A percentile compares a stretch with the other conserved stretches of the same genome.
Conservation (phyloP, 2,329 filamentous ascomycete genomes). For the Sporothrix globosa region DNA sequence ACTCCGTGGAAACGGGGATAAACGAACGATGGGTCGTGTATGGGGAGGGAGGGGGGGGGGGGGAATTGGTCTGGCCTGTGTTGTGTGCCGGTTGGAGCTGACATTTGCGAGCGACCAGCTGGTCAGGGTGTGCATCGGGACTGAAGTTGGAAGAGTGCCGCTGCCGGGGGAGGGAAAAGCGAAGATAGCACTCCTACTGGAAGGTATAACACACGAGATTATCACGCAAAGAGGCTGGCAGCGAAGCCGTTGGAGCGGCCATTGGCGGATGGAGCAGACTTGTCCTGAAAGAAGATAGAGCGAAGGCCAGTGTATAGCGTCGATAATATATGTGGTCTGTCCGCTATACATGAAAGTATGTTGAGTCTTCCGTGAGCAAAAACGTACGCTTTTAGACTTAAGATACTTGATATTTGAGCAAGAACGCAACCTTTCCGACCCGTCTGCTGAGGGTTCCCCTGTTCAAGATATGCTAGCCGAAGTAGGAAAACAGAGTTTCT, state of each 20-base stretch:
- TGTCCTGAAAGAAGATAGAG: neutral
- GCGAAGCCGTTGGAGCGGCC: neutral
- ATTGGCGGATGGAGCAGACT: neutral
- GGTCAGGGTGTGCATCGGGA: neutral
- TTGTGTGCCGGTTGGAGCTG: neutral
- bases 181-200: neutral
- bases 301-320: neutral
- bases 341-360: neutral
- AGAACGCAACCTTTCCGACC: too few relatives aligned
- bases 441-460: too few relatives aligned
- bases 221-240: slow-evolving; percentile 4
- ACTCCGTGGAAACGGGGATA: neutral
- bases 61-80: neutral
- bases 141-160: neutral
- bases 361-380: too few relatives aligned
- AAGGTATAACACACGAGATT: neutral
- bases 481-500: neutral
- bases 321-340: neutral
- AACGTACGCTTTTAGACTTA: too few relatives aligned
- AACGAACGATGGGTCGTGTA: neutral
- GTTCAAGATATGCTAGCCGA: neutral
- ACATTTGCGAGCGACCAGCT: neutral
- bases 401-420: too few relatives aligned
- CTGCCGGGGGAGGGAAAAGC: neutral
- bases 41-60: slow-evolving; percentile 1